Base-by-base conservation (phyloP, 2,329 filamentous ascomycete species). In the Aspergillus fumigatiaffinis region DNA sequence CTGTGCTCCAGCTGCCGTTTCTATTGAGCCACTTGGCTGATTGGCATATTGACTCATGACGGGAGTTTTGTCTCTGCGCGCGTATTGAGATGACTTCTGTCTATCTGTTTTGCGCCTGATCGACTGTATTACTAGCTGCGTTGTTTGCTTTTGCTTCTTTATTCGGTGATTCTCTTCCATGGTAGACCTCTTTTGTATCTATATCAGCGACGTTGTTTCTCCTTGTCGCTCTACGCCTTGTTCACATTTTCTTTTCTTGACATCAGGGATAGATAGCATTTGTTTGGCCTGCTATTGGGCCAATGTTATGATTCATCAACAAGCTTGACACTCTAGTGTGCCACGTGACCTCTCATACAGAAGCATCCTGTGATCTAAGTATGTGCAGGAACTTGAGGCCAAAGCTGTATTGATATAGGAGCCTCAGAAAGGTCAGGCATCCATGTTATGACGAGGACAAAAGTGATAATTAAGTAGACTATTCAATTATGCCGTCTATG, bases 401-500 rank as follows among this genome's bases (percentile, higher is more conserved):
- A 38, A 38, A 38, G 32, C 5, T 17, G 2, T 38, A 38, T 17
- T 17, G 10, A 25, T 6, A 47, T 14, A 47, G 21, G 21, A 23
- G 44, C 44, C 44, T 7, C 10, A 47, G 20, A 4, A 14, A 14
- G 14, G 20, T 7, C 44, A 25, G 10, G 12, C 20, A 25, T 26
- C 20, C 5, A 4, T 6, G n/a, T 44, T 26, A 17, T 3, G 5
- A 26, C 17, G 12, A 51, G 8, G 12, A 23, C 12, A 51, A 23
- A 10, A 25, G 21, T n/a, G 17, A 20, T 41, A 38, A 41, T 41
- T 10, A 42, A 51, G 1, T 42, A 51, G 4, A 9, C 28, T 35
- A 35, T 17, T 38, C 29, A 51, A 21, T 53, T 42, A 48, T 42
- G 51, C 9, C 51, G 42, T 21, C 55, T 58, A 51, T 56, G 55